Base-by-base conservation (phyloP, 148 eudicot species). In the Nyssa sinensis region DNA sequence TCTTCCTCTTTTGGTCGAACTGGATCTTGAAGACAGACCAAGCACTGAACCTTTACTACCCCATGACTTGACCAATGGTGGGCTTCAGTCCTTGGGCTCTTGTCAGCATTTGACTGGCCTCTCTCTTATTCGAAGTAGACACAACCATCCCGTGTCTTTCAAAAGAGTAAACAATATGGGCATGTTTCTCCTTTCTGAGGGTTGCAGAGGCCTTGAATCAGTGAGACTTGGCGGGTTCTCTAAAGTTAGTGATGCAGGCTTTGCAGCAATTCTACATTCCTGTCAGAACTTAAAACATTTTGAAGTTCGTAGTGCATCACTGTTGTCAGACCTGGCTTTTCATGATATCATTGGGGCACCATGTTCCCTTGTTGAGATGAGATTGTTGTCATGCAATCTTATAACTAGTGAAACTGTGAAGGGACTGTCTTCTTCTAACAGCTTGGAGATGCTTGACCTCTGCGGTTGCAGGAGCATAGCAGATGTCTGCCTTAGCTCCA, bases 21-120 rank as follows among this genome's bases (percentile, higher is more conserved):
- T 86, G 70, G 80, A 86, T 49, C 85, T 86, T 57, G 83, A 86
- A 84, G 89, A 86, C 85, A 71, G 73, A 60, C 85, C 89, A 37
- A 32, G 3, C 61, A 31, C 17, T 29, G 75, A 80, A 47, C 85
- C 81, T 25, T 25, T 24, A 21, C 31, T 53, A 11, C 79, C 80
- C 3, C 16, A 53, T 39, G 87, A 84, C 78, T 75, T 86, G 67
- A 74, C 89, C 47, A 79, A 84, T 76, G 24, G 24, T 8, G 89
- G 87, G 25, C 73, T 86, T 49, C 85, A 79, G 58, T 62, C 47
- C 37, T 66, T 86, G 58, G 70, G 71, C 59, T 63, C 68, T 33
- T 86, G 81, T 73, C 72, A 67, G 34, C 68, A 70, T 68, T 76
- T 86, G 28, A 74, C 74, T 23, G 23, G 65, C 31, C 83, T 86